Conservation (phyloP, 371 early-diverging fungal genomes). For the Zopfochytrium polystomum region DNA sequence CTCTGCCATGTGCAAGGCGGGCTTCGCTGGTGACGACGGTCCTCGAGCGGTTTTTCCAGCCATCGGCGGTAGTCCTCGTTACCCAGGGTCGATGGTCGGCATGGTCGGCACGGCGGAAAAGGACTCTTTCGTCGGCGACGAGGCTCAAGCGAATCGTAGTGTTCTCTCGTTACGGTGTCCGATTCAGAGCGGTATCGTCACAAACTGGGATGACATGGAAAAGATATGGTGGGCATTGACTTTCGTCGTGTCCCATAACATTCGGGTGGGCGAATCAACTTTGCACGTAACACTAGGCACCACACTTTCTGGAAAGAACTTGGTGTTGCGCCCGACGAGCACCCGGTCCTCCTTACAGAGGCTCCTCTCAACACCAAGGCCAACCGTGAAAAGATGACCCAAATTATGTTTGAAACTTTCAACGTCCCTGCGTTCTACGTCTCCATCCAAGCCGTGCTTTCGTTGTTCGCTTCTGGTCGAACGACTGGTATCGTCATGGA, state of each 20-base stretch:
- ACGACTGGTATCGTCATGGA: no score
- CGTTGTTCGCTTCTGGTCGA: no score
- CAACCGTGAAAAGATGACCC: no score
- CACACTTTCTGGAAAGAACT: slow-evolving; percentile 82
- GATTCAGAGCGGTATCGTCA: slow-evolving; percentile 98
- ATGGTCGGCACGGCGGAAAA: no score
- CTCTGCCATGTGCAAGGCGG: slow-evolving; percentile 99
- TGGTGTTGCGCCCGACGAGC: slow-evolving; percentile 82
- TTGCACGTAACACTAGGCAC: no score
- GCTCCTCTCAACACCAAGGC: no score
- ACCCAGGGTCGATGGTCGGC: slow-evolving; percentile 97
- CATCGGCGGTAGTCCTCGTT: slow-evolving; percentile 97
- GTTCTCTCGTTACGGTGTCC: slow-evolving; percentile 97
- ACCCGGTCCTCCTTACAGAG: slow-evolving; percentile 93
- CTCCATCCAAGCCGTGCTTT: no score
- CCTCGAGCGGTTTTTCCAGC: slow-evolving; percentile 97
- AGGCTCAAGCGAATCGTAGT: no score
- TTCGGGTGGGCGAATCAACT: neutral
- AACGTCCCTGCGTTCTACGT: slow-evolving; percentile 92
- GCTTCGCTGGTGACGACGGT: slow-evolving; percentile 99
- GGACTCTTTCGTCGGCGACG: no score
- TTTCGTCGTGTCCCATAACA: neutral
- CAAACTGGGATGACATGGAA: slow-evolving; percentile 95
- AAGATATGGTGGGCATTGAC: slow-evolving; percentile 28
- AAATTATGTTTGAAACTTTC: no score